Evolutionary conservation across 2,329 filamentous ascomycete species (phyloP).

Genomic region (Pseudogymnoascus verrucosus): DNA sequence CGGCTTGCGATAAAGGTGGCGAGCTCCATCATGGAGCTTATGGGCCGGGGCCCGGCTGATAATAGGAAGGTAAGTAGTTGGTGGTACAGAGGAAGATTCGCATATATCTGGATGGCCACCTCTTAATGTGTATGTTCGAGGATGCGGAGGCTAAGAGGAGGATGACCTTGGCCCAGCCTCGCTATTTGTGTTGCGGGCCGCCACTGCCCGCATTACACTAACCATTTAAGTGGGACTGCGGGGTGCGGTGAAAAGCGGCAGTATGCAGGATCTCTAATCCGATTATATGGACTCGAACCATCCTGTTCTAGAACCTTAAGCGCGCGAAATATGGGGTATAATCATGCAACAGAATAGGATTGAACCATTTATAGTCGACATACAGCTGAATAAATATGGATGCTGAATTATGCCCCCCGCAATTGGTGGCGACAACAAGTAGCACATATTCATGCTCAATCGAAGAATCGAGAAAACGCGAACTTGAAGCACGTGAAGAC

Average conservation of each 20-base stretch:
- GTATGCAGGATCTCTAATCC: not conserved
- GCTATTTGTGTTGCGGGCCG: not conserved
- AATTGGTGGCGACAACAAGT: conserved; percentile 24
- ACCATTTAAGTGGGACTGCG: not conserved
- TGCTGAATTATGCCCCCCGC: conserved; percentile 9
- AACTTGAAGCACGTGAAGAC: conserved; percentile 12
- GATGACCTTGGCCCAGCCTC: not conserved
- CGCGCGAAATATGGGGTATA: not conserved
- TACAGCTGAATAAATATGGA: not conserved
- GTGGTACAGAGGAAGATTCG: not conserved
- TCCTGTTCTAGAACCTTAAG: not conserved
- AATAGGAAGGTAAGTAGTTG: not conserved
- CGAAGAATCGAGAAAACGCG: conserved; percentile 20
- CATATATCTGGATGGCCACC: not conserved
- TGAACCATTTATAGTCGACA: not conserved
- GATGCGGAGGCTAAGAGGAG: not conserved
- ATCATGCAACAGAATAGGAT: not conserved
- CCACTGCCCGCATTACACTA: conserved; percentile 4
- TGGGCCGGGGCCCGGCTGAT: not conserved
- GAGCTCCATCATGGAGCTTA: conserved; percentile 18
- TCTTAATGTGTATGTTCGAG: not conserved
- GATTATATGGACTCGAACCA: not conserved
- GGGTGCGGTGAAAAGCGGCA: conserved; percentile 6
- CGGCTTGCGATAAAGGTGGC: conserved; percentile 23
- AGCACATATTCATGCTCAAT: conserved; percentile 25